Percentiles rank a stretch among this genome's conserved stretches.
These are phyloP conservation scores for Ustilago shanxiensis DNA, from an alignment of 1,284 basidiomycete species.

Conservation along the genomic window DNA sequence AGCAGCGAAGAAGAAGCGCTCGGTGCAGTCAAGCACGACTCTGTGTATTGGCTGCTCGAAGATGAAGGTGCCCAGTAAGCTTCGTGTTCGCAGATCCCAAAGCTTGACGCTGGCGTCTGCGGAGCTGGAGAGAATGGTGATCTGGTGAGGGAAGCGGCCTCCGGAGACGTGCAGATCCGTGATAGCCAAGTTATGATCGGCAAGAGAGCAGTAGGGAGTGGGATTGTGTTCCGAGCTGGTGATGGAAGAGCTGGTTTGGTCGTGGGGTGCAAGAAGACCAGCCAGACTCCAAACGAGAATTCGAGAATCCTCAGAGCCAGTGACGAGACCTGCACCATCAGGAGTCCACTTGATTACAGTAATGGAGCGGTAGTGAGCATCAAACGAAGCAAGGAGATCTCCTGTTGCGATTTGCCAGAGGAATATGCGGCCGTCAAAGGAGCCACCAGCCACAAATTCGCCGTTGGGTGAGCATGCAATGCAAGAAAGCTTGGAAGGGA, in stretches of 20 bases:
- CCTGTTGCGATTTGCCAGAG: slow-evolving; percentile 96
- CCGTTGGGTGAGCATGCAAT: slow-evolving; percentile 81
- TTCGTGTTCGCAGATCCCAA: slow-evolving; percentile 83
- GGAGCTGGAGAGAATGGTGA: slow-evolving; percentile 83
- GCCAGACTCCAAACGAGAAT: slow-evolving; percentile 90
- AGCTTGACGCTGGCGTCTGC: slow-evolving; percentile 94
- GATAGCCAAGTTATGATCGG: slow-evolving; percentile 91
- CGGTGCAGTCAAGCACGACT: slow-evolving; percentile 83
- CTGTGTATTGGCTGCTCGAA: slow-evolving; percentile 79
- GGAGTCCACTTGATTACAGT: slow-evolving; percentile 84
- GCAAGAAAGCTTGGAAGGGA: slow-evolving; percentile 88
- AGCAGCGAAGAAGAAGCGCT: slow-evolving; percentile 88
- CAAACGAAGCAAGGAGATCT: slow-evolving; percentile 87
- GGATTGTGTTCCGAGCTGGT: slow-evolving; percentile 71
- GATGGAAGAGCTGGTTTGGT: slow-evolving; percentile 48
- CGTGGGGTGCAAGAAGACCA: slow-evolving; percentile 75
- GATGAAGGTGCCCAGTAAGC: slow-evolving; percentile 85
- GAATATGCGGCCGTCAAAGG: slow-evolving; percentile 87
- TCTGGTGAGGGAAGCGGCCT: slow-evolving; percentile 80
- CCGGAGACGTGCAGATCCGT: slow-evolving; percentile 84
- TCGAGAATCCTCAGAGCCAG: slow-evolving; percentile 88
- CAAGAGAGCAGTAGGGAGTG: slow-evolving; percentile 82
- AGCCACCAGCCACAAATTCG: slow-evolving; percentile 86
- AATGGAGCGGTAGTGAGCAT: slow-evolving; percentile 92
- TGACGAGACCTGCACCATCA: slow-evolving; percentile 83